Base-by-base conservation (phyloP, 1,139 yeast genomes). In the Meyerozyma guilliermondii region DNA sequence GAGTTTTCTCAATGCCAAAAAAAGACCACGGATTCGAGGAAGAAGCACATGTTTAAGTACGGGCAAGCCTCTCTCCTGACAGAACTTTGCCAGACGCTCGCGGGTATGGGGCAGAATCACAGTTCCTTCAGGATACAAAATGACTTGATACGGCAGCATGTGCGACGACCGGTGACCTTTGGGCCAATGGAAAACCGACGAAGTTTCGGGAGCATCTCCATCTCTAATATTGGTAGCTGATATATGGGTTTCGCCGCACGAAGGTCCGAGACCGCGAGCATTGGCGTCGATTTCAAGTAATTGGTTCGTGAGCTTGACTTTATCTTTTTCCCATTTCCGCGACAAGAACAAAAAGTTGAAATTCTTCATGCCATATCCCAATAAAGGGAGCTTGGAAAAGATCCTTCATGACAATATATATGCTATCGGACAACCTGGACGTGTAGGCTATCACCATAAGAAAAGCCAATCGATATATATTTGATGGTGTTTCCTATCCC, bases 111-210 rank as follows among this genome's bases (percentile, higher is more conserved):
- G 70, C 31, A 94, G 82, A 46, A 87, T 68, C 42, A 89, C 94
- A 0, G 99, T 92, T 2, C 99, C 99, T 62, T 92, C 99, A 1
- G 99, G 98, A 62, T 84, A 92, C 28, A 92, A 61, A 23, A 91
- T 63, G 42, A 92, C 58, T 56, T 68, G 68, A 50, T 79, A 81
- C 50, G 81, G 71, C 68, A 72, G 60, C 41, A 67, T 45, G 39
- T 61, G 48, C 47, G 41, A 43, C 7, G 59, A 50, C 2, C 63
- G 44, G 28, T 64, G 56, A 2, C 75, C 74, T 29, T 51, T 41
- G 2, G 78, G 78, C 74, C 78, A 74, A 28, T 52, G 55, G 22
- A 55, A 56, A 11, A 52, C 54, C 31, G 46, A 49, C n/a, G 52
- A 40, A 41, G 59, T 43, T 9, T 51, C 50, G 23, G 51, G 34